Base-by-base conservation (phyloP, 2,329 filamentous ascomycete species). In the Pleomassaria siparia region DNA sequence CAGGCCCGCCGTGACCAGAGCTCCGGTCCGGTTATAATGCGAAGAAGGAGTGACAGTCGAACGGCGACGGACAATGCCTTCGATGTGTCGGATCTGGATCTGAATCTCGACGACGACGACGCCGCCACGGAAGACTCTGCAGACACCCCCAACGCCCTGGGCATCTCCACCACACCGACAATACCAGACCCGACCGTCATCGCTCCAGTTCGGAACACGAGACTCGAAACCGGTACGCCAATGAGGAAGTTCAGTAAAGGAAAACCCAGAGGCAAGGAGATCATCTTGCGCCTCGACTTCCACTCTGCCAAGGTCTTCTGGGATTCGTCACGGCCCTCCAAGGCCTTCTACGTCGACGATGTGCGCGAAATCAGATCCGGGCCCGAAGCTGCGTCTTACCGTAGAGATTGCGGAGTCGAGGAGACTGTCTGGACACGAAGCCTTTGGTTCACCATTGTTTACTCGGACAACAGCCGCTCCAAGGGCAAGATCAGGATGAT, bases 271-370 rank as follows among this genome's bases (percentile, higher is more conserved):
- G 80, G 58, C 32, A 84, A 86, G 54, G 76, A 80, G 45, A 90
- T 94, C 66, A 81, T 80, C 21, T 84, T 96, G 59, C 83, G 86
- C 43, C 83, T 97, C 20, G 90, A 97, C 61, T 80, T 87, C 20
- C 87, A 92, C 62, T 82, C 87, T 1, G 91, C 88, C 51, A 94
- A 91, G 70, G 88, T 99, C 20, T 87, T 81, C 21, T 97, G 92
- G 92, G 88, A 95, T 69, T 81, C 84, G 39, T 83, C 80, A 8
- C 85, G 89, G 28, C 85, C 88, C 1, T 82, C 84, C 20, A 97
- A 96, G 69, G 85, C 84, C 44, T 87, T 99, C 55, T 95, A 95
- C 69, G 89, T 99, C 53, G 94, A 99, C 63, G 91, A 97, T 67
- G 92, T 99, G 62, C 87, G 89, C 63, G 91, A 96, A 64, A 91